phyloP scores from a whole-genome alignment of 345 rosid species.

The Mercurialis annua region DNA sequence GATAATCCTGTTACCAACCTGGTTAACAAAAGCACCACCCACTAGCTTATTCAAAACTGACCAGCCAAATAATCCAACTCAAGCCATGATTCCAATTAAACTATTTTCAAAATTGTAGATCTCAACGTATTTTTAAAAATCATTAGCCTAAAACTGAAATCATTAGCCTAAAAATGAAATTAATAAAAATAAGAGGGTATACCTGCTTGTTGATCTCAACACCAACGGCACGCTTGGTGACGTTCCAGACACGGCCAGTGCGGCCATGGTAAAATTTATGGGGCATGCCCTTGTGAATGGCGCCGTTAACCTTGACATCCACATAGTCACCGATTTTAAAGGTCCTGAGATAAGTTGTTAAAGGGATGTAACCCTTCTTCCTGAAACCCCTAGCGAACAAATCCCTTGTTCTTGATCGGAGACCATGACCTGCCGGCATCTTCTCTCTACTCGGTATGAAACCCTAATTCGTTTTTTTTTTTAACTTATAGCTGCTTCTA shows the following conservation, averaged over 20 bases:
- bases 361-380: conserved; percentile 74
- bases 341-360: conserved; percentile 60
- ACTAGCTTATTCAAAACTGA: background rate
- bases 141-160: too few relatives aligned
- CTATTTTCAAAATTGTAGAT: too few relatives aligned
- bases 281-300: conserved; percentile 82
- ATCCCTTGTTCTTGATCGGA: conserved; percentile 61
- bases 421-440: conserved; percentile 79
- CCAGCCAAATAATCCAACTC: too few relatives aligned
- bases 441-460: too few relatives aligned
- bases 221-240: conserved; percentile 76
- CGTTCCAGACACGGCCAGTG: conserved; percentile 76
- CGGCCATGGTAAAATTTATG: conserved; percentile 86
- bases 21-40: background rate
- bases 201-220: conserved; percentile 82
- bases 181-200: too few relatives aligned
- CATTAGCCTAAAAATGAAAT: too few relatives aligned
- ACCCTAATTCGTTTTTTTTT: too few relatives aligned
- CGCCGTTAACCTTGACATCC: conserved; percentile 72
- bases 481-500: too few relatives aligned
- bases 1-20: conserved; percentile 63
- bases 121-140: too few relatives aligned
- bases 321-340: conserved; percentile 66
- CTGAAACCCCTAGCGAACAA: conserved; percentile 63
- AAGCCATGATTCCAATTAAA: too few relatives aligned